Percentiles rank a stretch among this genome's conserved stretches.
Evolutionary conservation across 202 grass and related monocot species (phyloP).

Genomic region (Setaria italica): DNA sequence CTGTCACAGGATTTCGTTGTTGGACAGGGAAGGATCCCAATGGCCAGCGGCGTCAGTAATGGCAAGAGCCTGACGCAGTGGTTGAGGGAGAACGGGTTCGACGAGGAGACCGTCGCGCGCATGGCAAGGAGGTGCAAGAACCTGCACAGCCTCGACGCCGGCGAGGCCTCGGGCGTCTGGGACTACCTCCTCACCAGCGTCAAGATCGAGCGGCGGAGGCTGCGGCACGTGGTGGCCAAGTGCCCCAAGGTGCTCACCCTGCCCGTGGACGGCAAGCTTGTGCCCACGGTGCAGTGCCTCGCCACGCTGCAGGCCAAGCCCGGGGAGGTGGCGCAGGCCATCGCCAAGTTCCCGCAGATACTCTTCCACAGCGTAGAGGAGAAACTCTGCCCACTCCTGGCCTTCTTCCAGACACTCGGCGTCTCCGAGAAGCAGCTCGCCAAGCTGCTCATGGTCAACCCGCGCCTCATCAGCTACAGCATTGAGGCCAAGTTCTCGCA

Average conservation of each 20-base stretch:
- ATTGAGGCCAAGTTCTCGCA: conserved; percentile 88
- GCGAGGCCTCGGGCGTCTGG: conserved; percentile 70
- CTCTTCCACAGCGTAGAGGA: conserved; percentile 85
- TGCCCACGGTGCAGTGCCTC: conserved; percentile 89
- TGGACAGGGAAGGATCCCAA: conserved; percentile 10
- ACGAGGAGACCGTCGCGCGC: conserved; percentile 62
- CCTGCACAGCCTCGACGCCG: conserved; percentile 55
- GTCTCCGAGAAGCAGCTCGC: conserved; percentile 84
- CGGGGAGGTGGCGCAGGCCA: conserved; percentile 69
- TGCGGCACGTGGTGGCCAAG: conserved; percentile 77
- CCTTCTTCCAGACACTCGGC: conserved; percentile 82
- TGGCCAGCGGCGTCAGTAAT: conserved; percentile 34
- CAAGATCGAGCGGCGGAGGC: conserved; percentile 81
- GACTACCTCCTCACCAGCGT: conserved; percentile 69
- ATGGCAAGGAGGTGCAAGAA: conserved; percentile 75
- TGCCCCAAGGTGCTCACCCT: conserved; percentile 89
- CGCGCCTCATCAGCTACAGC: conserved; percentile 93
- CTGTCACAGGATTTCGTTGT: background rate
- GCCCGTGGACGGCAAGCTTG: conserved; percentile 66
- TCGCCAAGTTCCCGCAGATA: conserved; percentile 88
- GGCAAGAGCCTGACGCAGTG: conserved; percentile 53
- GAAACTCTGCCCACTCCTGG: conserved; percentile 90
- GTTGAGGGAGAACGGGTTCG: conserved; percentile 82
- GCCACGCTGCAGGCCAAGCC: conserved; percentile 73
- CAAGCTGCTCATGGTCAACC: conserved; percentile 85